phyloP scores from a whole-genome alignment of 2,329 filamentous ascomycete species.

The Alternaria longipes region DNA sequence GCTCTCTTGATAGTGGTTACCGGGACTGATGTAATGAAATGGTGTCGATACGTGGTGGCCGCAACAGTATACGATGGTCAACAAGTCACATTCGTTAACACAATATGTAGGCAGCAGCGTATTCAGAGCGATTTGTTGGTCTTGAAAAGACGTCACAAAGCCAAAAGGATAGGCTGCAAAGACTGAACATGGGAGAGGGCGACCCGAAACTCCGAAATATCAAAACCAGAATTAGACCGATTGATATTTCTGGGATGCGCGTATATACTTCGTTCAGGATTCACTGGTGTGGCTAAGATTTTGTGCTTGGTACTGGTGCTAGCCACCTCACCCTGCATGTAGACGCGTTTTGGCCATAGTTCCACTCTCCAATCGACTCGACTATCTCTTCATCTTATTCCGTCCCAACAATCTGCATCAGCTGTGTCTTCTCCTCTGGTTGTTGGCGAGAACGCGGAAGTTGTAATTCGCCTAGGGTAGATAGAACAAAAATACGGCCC shows the following conservation, averaged over 20 bases:
- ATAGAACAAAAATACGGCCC: background rate
- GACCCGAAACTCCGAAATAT: no score
- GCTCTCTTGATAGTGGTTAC: background rate
- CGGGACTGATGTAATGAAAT: background rate
- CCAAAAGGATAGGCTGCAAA: background rate
- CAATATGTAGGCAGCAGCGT: background rate
- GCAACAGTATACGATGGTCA: background rate
- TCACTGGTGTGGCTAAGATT: no score
- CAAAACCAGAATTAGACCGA: background rate
- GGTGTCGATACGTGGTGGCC: background rate
- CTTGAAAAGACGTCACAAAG: no score
- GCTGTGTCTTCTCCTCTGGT: background rate
- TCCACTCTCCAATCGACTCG: no score
- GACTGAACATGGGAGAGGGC: background rate
- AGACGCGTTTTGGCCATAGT: no score
- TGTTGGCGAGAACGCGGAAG: background rate
- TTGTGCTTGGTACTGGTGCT: no score
- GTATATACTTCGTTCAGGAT: no score
- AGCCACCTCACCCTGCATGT: no score
- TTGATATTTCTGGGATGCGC: background rate
- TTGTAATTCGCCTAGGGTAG: background rate
- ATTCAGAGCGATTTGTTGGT: background rate
- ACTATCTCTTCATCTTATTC: no score
- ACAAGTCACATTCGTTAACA: background rate
- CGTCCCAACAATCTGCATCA: background rate